phyloP scores from a whole-genome alignment of 306 rosid genomes.

The Trifolium dubium region DNA sequence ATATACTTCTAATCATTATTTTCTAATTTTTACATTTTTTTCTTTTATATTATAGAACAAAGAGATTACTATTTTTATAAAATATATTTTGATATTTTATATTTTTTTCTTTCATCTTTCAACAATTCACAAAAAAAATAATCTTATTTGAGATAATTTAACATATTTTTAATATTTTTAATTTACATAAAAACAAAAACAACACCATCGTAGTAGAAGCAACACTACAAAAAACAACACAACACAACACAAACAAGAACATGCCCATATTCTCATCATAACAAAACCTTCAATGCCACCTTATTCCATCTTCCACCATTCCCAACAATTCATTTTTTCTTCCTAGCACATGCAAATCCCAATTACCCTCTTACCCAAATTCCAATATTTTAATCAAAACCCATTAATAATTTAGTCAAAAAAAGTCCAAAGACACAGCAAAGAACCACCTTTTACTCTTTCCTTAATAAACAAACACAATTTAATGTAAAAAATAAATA shows the following conservation, averaged over 20 bases:
- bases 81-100: too few species aligned
- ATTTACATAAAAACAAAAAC: neutral
- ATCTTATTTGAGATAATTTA: too few species aligned
- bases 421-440: slow-evolving; percentile 41
- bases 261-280: slow-evolving; percentile 15
- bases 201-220: neutral
- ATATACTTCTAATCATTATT: too few species aligned
- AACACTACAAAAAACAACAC: neutral
- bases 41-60: too few species aligned
- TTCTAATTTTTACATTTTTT: too few species aligned
- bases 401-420: neutral
- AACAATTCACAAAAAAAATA: too few species aligned
- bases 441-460: slow-evolving; percentile 26
- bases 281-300: neutral
- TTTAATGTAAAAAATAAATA: slow-evolving; percentile 34
- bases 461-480: slow-evolving; percentile 24
- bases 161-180: too few species aligned
- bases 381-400: slow-evolving; percentile 20
- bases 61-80: too few species aligned
- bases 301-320: slow-evolving; percentile 10
- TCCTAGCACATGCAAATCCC: slow-evolving; percentile 50
- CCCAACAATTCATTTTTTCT: slow-evolving; percentile 26
- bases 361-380: slow-evolving; percentile 35
- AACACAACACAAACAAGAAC: neutral
- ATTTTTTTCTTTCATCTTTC: too few species aligned